These are phyloP conservation scores for Golubevia pallescens DNA, from an alignment of 1,284 basidiomycete species.

Conservation along the genomic window DNA sequence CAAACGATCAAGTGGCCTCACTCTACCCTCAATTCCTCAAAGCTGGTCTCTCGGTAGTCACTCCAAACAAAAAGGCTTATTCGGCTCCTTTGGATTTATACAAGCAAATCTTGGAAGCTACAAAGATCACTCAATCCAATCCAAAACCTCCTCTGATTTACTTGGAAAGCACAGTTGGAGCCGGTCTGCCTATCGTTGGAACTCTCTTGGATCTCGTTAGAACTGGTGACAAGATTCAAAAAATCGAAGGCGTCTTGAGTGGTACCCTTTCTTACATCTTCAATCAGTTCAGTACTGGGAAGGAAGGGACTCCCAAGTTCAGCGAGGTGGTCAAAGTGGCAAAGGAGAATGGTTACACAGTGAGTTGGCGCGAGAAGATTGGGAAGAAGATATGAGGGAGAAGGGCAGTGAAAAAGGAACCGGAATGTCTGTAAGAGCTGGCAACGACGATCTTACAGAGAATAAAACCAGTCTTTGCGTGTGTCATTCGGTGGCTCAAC, in stretches of 20 bases:
- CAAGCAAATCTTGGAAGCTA: constrained; percentile 73
- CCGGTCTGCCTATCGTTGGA: constrained; percentile 88
- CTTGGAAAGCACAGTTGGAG: constrained; percentile 94
- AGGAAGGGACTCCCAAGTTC: constrained; percentile 70
- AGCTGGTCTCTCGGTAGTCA: constrained; percentile 84
- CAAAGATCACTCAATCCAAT: constrained; percentile 46
- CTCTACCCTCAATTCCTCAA: constrained; percentile 83
- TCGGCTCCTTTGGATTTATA: constrained; percentile 79
- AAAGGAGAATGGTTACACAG: constrained; percentile 89
- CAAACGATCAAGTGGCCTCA: constrained; percentile 80
- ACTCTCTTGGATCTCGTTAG: constrained; percentile 88
- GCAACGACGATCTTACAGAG: too few species aligned
- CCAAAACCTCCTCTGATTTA: constrained; percentile 75
- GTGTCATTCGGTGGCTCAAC: too few species aligned
- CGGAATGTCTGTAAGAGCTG: too few species aligned
- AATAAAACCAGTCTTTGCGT: too few species aligned
- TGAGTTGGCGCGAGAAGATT: neutral
- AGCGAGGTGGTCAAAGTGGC: constrained; percentile 88
- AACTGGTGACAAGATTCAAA: constrained; percentile 81
- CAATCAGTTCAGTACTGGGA: constrained; percentile 77
- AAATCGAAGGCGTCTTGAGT: constrained; percentile 78
- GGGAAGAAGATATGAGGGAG: too few species aligned
- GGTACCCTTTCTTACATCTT: constrained; percentile 99
- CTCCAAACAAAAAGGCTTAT: constrained; percentile 97
- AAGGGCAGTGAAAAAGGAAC: too few species aligned